Evolutionary conservation across 2,329 filamentous ascomycete genomes (phyloP).

Genomic region (Fusarium albidum): DNA sequence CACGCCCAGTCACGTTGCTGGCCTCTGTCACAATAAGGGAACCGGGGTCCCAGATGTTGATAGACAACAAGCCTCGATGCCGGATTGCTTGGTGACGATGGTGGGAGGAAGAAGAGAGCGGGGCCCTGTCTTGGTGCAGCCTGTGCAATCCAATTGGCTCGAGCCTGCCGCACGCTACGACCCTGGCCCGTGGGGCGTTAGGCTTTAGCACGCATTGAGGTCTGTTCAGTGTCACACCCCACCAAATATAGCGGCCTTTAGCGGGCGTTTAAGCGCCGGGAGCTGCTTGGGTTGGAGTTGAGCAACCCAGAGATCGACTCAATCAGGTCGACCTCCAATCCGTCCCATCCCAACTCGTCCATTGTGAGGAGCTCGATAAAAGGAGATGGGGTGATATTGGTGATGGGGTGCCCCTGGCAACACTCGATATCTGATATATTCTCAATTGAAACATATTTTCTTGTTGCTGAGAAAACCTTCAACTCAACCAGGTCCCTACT

Average conservation of each 20-base stretch:
- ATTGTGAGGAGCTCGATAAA: constrained; percentile 4
- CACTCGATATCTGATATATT: constrained; percentile 22
- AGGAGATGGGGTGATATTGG: constrained; percentile 18
- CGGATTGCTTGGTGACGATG: constrained; percentile 28
- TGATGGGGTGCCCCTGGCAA: constrained; percentile 29
- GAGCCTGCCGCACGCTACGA: constrained; percentile 27
- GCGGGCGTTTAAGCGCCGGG: constrained; percentile 41
- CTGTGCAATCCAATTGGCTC: constrained; percentile 30
- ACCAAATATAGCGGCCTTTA: constrained; percentile 43
- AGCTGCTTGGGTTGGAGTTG: constrained; percentile 16
- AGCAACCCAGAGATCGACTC: not conserved
- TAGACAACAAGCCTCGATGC: constrained; percentile 6
- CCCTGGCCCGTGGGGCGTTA: constrained; percentile 30
- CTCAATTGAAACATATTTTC: constrained; percentile 1
- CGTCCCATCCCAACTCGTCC: not conserved
- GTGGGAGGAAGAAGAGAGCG: constrained; percentile 10
- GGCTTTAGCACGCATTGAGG: constrained; percentile 27
- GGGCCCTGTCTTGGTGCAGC: constrained; percentile 24
- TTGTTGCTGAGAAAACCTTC: not conserved
- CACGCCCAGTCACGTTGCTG: constrained; percentile 34
- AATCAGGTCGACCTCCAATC: constrained; percentile 4
- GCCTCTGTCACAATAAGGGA: constrained; percentile 29
- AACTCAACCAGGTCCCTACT: not conserved
- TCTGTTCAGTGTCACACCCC: constrained; percentile 29
- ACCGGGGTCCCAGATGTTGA: constrained; percentile 14